Evolutionary conservation across 352 stramenopile genomes (phyloP), one percentile per base, ranked within the genome.

Genomic region (Pythium volutum): DNA sequence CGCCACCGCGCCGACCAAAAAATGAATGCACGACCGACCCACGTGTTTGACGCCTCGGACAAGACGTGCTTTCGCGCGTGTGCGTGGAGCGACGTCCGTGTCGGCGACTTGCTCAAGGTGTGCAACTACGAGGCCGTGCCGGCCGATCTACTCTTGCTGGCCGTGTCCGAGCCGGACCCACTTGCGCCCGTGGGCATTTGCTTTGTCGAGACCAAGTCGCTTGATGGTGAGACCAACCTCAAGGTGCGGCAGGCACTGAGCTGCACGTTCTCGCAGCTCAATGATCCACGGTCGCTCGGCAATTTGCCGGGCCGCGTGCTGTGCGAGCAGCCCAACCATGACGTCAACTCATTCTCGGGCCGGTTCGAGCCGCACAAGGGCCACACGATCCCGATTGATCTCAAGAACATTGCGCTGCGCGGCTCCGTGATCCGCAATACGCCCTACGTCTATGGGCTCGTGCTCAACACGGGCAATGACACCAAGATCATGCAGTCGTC

Each of bases 401-500:
- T 93, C 27, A 96, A 95, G 68, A 95, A 92, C 56, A 78, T 95
- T 53, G 81, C 71, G 23, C 52, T 96, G 39, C 79, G 85, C 3
- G 85, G 86, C 5, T 95, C 77, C 10, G 79, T 93, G n/a, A 93
- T 94, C 45, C 83, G 82, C 25, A 96, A 95, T 66, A 90, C 84
- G 14, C 71, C 80, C 4, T 92, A 84, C 38, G 73, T 86, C 6
- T 92, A 93, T 43, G 84, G 84, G 0, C 72, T 93, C 26, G 87
- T 96, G 25, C 61, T 93, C 23, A 96, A 95, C 60, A 93, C 87
- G 2, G 85, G 85, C 34, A 66, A 61, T 2, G 87, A 95, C 62
- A 93, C 85, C 34, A 96, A 94, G 70, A 91, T 96, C 74, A 96
- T 93, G 87, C 85, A 96, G 62, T 84, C 80, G 10, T 73, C 77